Evolutionary conservation across 345 rosid species (phyloP).

Genomic region (Murraya paniculata): DNA sequence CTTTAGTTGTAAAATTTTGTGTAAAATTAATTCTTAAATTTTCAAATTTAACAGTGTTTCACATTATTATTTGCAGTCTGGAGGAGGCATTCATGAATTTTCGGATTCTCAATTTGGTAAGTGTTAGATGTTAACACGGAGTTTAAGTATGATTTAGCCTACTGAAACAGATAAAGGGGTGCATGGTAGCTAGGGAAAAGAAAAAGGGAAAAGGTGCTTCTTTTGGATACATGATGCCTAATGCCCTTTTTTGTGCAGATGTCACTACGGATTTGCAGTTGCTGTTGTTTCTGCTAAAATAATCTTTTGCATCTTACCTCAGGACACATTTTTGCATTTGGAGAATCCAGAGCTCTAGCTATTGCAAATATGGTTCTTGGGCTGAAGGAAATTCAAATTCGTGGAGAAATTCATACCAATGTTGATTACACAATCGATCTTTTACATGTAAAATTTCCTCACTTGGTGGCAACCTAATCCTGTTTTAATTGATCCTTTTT

Average conservation of each 20-base stretch:
- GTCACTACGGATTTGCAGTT: background rate
- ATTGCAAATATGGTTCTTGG: conserved; percentile 99
- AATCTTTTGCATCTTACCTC: conserved; percentile 16
- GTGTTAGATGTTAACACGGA: conserved; percentile 20
- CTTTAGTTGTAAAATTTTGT: conserved; percentile 11
- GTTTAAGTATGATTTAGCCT: background rate
- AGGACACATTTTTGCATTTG: conserved; percentile 99
- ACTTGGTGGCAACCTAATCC: conserved; percentile 14
- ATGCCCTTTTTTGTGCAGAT: background rate
- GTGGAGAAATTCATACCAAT: conserved; percentile 96
- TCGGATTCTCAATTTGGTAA: conserved; percentile 99
- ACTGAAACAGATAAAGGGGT: background rate
- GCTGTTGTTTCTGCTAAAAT: background rate
- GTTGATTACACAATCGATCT: conserved; percentile 98
- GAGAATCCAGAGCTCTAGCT: conserved; percentile 97
- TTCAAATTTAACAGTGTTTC: conserved; percentile 13
- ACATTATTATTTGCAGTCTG: conserved; percentile 66
- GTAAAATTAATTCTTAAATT: conserved; percentile 13
- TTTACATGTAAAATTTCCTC: conserved; percentile 64
- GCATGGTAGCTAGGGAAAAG: background rate
- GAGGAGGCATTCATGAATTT: conserved; percentile 99
- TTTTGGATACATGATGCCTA: background rate
- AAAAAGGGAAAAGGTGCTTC: background rate
- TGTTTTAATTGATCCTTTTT: background rate
- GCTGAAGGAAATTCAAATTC: conserved; percentile 96